phyloP scores from a whole-genome alignment of 176 grass and related monocot genomes.

The Aegilops longissima region DNA sequence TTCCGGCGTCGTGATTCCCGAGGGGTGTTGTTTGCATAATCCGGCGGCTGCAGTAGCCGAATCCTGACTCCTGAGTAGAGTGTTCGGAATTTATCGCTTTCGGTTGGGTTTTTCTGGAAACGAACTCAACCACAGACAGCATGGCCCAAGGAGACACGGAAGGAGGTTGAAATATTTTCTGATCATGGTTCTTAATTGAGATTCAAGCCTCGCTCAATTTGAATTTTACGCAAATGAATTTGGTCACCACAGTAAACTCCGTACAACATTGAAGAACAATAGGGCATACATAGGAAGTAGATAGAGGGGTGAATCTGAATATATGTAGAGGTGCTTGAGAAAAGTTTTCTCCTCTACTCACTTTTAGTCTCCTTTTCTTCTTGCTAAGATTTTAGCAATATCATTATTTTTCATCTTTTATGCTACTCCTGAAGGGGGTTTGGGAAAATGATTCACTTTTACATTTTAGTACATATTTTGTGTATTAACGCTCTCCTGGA shows the following conservation, averaged over 20 bases:
- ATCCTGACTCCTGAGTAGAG: not conserved
- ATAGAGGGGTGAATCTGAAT: no score
- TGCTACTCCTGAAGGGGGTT: no score
- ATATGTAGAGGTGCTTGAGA: no score
- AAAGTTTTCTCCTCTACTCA: no score
- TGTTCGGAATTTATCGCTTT: not conserved
- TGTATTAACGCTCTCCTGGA: not conserved
- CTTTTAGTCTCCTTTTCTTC: not conserved
- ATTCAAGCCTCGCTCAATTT: no score
- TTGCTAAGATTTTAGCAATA: no score
- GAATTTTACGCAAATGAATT: no score
- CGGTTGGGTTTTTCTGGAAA: not conserved
- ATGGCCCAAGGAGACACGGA: not conserved
- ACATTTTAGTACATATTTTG: not conserved
- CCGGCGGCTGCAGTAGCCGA: not conserved
- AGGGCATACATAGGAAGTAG: not conserved
- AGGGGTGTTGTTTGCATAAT: not conserved
- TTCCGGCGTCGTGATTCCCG: constrained; percentile 7
- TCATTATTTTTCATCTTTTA: no score
- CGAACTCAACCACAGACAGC: not conserved
- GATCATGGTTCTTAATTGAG: no score
- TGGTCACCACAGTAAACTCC: no score
- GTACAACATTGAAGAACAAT: no score
- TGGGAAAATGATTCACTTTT: not conserved
- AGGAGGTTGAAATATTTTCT: not conserved